Evolutionary conservation across 805 yeast genomes (phyloP).

Genomic region (Huiozyma sinensis): DNA sequence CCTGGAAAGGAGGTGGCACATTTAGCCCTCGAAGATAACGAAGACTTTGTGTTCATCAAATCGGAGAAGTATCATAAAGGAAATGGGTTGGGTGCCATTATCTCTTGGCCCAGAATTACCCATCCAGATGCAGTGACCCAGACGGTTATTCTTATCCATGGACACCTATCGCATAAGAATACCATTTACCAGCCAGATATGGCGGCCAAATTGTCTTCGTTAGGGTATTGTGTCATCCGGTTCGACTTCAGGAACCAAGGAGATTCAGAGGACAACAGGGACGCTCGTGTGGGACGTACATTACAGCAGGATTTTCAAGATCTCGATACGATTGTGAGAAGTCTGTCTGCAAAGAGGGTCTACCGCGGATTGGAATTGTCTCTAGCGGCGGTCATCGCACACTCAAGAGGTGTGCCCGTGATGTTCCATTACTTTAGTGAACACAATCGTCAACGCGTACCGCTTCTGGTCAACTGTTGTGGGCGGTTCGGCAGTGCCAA

Average conservation of each 20-base stretch:
- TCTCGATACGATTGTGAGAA: conserved; percentile 34
- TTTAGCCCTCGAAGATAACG: too few relatives aligned
- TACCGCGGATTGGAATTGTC: conserved; percentile 23
- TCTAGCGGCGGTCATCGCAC: conserved; percentile 55
- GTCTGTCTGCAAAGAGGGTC: neutral
- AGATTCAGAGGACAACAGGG: conserved; percentile 41
- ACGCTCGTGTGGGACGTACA: conserved; percentile 38
- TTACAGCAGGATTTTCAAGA: conserved; percentile 61
- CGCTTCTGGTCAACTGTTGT: conserved; percentile 60
- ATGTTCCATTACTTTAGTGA: conserved; percentile 58
- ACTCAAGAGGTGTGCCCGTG: conserved; percentile 72
- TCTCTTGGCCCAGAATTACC: conserved; percentile 2
- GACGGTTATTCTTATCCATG: conserved; percentile 63
- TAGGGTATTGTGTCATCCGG: conserved; percentile 58
- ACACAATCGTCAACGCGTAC: conserved; percentile 33
- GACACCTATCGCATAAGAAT: conserved; percentile 76
- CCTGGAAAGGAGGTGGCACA: too few relatives aligned
- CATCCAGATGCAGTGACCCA: conserved; percentile 19
- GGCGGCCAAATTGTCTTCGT: conserved; percentile 49
- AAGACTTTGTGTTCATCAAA: neutral
- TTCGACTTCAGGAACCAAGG: conserved; percentile 87
- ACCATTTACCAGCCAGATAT: conserved; percentile 60
- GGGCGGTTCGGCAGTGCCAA: conserved; percentile 53
- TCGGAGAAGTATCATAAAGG: neutral
- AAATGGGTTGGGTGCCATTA: conserved; percentile 3